These are phyloP conservation scores for Gynostemma pentaphyllum DNA, from an alignment of 306 rosid species.

Conservation along the genomic window DNA sequence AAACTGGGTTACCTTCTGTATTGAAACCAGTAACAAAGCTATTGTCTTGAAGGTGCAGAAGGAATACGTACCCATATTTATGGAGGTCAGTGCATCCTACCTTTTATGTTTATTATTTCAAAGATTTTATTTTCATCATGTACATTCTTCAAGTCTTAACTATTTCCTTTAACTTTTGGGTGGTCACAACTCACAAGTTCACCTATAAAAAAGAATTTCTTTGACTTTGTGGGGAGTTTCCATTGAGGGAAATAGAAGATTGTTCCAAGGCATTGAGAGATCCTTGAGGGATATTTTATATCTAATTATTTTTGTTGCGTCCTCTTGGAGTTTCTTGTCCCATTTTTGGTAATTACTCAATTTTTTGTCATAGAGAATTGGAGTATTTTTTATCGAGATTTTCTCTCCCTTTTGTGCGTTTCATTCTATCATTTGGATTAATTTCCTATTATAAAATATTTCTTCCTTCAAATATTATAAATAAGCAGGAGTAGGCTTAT, in stretches of 20 bases:
- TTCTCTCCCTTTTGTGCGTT: not conserved
- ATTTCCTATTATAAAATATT: not conserved
- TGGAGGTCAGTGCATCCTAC: conserved; percentile 68
- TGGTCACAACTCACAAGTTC: not conserved
- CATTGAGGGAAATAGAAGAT: not conserved
- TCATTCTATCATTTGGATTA: not conserved
- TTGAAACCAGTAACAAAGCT: conserved; percentile 79
- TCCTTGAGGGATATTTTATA: not conserved
- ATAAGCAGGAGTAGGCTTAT: not conserved
- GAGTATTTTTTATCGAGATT: not conserved
- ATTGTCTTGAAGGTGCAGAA: conserved; percentile 70
- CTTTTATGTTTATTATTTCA: not conserved
- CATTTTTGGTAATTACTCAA: not conserved
- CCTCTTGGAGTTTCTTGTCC: not conserved
- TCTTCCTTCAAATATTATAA: not conserved
- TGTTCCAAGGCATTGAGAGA: not conserved
- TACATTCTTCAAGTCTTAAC: not conserved
- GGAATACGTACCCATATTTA: conserved; percentile 91
- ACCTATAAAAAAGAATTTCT: not conserved
- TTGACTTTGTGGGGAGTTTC: not conserved
- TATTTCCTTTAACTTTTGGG: not conserved
- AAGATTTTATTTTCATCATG: not conserved
- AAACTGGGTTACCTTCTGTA: conserved; percentile 87
- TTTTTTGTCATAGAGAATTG: not conserved
- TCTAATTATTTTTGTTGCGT: not conserved